These are phyloP conservation scores for Paramecium caudatum DNA, from an alignment of 73 alveolate genomes.

Conservation along the genomic window DNA sequence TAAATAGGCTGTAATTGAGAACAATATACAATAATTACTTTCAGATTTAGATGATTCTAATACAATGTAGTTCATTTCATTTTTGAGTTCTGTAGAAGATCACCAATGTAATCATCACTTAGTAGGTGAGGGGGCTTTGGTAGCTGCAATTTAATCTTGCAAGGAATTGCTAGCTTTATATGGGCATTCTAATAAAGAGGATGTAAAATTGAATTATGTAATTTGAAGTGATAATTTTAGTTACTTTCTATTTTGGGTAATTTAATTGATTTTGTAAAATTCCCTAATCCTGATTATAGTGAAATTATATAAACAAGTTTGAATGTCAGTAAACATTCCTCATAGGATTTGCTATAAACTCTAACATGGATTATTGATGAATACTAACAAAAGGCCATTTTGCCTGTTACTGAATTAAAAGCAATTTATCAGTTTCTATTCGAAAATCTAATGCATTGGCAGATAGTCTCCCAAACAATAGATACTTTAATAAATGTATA, in stretches of 20 bases:
- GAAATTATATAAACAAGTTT: neutral
- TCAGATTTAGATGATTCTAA: neutral
- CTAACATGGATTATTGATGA: slow-evolving; percentile 2
- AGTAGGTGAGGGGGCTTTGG: neutral
- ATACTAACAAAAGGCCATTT: neutral
- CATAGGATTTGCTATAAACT: neutral
- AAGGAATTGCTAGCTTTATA: neutral
- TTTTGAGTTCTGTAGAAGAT: slow-evolving; percentile 30
- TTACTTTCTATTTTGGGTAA: slow-evolving; percentile 25
- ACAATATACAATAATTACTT: neutral
- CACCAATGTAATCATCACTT: neutral
- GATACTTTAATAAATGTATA: slow-evolving; percentile 17
- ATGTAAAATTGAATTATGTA: slow-evolving; percentile 35
- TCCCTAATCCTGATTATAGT: neutral
- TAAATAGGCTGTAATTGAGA: neutral
- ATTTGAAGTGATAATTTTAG: neutral
- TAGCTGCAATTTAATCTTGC: neutral
- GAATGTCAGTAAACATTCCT: neutral
- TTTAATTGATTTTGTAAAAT: slow-evolving; percentile 18
- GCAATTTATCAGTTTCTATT: neutral
- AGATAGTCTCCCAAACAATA: neutral
- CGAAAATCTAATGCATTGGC: neutral
- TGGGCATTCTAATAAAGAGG: neutral
- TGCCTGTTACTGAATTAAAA: too few species aligned
- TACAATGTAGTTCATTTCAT: slow-evolving; percentile 47